Base-by-base conservation (phyloP, 768 basidiomycete species). In the Lactifluus volemus region DNA sequence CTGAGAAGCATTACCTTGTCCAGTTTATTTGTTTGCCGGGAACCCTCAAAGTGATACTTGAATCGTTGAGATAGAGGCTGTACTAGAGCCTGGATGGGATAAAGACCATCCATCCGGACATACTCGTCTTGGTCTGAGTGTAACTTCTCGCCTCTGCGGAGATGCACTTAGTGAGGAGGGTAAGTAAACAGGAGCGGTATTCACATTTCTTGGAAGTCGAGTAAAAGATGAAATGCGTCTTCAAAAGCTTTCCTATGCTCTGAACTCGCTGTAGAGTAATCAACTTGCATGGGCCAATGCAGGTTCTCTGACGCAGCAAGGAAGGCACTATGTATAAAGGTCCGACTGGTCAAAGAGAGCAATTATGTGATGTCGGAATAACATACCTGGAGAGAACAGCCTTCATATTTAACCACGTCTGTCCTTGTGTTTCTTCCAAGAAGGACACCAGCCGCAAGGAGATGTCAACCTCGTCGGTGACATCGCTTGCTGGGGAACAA, bases 41-140 rank as follows among this genome's bases (percentile, higher is more conserved):
- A 78, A 0, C 89, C 84, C 59, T 98, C 93, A 63, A 98, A 98
- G 69, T 99, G 97, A 70, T 88, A 99, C 68, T 88, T 91, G 78
- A 98, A 99, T 19, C 97, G 83, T 61, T 92, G 73, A 2, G 87
- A 77, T 52, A 99, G 79, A 2, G 95, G 90, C 48, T 86, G 84
- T 4, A 92, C 81, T 17, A 99, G 81, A 2, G 89, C 86, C 69
- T 92, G 86, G 17, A 98, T 68, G 2, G 97, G 83, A 72, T 95
- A 95, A 38, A 98, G 69, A 0, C 86, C 84, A 51, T 83, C 79
- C 68, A 79, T 76, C 65, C 78, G 76, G 9, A 64, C 64, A 30
- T 51, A 67, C 60, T 59, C 49, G 49, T 44, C 63, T 34, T 63
- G 54, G 30, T 56, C 42, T 64, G 68, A 49, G 30, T 75, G 74